Evolutionary conservation across 2,329 filamentous ascomycete genomes (phyloP).

Genomic region (Acrodontium crateriforme): DNA sequence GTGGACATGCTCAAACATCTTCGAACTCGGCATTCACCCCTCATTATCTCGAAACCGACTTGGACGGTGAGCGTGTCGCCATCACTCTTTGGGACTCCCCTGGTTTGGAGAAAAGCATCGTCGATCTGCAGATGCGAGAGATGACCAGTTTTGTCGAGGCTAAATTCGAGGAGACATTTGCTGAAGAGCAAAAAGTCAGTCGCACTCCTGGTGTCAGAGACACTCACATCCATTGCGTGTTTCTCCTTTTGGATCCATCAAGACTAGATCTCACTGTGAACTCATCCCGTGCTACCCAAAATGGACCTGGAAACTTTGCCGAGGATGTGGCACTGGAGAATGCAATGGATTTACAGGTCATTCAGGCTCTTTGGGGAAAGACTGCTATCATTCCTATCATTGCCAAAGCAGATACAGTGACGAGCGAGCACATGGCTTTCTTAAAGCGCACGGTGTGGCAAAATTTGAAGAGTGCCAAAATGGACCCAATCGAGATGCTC

Average conservation of each 20-base stretch:
- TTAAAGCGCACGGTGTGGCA: slow-evolving; percentile 86
- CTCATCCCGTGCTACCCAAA: slow-evolving; percentile 6
- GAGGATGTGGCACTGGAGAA: slow-evolving; percentile 65
- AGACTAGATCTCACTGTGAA: slow-evolving; percentile 61
- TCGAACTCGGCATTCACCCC: slow-evolving; percentile 52
- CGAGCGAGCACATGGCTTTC: slow-evolving; percentile 82
- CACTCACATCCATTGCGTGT: slow-evolving; percentile 93
- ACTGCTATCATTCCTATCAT: slow-evolving; percentile 93
- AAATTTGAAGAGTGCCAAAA: slow-evolving; percentile 67
- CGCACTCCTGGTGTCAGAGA: slow-evolving; percentile 85
- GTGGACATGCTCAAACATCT: slow-evolving; percentile 9
- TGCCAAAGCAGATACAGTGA: slow-evolving; percentile 92
- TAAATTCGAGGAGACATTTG: slow-evolving; percentile 96
- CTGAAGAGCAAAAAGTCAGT: slow-evolving; percentile 93
- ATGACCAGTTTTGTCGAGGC: slow-evolving; percentile 88
- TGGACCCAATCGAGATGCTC: slow-evolving; percentile 79
- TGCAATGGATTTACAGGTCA: slow-evolving; percentile 77
- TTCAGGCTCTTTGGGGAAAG: slow-evolving; percentile 79
- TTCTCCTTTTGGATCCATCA: slow-evolving; percentile 77
- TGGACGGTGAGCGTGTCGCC: slow-evolving; percentile 81
- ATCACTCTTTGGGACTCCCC: slow-evolving; percentile 95
- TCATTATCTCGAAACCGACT: slow-evolving; percentile 85
- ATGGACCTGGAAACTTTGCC: slow-evolving; percentile 32
- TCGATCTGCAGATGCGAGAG: slow-evolving; percentile 84
- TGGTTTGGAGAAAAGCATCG: slow-evolving; percentile 84